These are phyloP conservation scores for Eucalyptus grandis DNA, from an alignment of 345 rosid genomes.

Conservation along the genomic window DNA sequence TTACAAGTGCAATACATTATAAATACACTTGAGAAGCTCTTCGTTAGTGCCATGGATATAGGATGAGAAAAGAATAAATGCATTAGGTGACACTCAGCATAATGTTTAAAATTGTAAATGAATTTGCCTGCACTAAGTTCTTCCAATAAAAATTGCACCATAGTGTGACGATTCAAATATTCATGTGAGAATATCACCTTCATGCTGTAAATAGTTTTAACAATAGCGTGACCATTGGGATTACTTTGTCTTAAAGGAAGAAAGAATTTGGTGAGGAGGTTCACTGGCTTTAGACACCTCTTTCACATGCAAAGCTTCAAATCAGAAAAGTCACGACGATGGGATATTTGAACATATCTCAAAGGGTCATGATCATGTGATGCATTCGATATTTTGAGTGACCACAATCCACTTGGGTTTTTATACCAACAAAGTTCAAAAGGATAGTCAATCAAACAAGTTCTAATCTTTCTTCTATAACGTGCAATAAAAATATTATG, in stretches of 20 bases:
- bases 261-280: neutral
- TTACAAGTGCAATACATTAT: too few relatives aligned
- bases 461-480: neutral
- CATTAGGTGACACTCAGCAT: too few relatives aligned
- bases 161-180: too few relatives aligned
- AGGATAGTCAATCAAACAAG: neutral
- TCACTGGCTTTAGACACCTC: neutral
- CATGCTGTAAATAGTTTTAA: too few relatives aligned
- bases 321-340: neutral
- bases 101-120: too few relatives aligned
- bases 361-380: neutral
- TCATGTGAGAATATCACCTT: too few relatives aligned
- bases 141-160: too few relatives aligned
- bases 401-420: neutral
- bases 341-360: neutral
- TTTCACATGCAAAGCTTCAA: neutral
- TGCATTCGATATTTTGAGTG: neutral
- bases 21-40: too few relatives aligned
- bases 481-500: neutral
- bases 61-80: too few relatives aligned
- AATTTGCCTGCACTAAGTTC: too few relatives aligned
- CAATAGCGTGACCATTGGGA: neutral
- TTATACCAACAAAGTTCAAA: neutral
- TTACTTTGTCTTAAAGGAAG: neutral
- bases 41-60: too few relatives aligned